phyloP scores from a whole-genome alignment of 2,329 filamentous ascomycete species.

The Thielaviopsis euricoi region DNA sequence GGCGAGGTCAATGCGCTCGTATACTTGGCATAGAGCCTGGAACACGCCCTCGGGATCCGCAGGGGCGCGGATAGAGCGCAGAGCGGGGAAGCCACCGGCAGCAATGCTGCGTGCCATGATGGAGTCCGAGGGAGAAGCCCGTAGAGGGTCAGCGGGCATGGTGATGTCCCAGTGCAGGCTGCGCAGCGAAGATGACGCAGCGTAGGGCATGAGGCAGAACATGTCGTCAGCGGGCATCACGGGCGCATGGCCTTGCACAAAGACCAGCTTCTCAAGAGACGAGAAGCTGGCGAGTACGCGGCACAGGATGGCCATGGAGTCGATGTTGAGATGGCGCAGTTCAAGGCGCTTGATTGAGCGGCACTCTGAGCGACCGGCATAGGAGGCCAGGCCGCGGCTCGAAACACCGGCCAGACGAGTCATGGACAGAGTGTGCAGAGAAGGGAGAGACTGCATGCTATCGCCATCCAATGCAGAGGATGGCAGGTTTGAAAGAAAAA shows the following conservation, averaged over 20 bases:
- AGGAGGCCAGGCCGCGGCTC: conserved; percentile 36
- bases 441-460: conserved; percentile 36
- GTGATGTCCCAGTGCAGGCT: conserved; percentile 51
- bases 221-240: conserved; percentile 37
- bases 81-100: conserved; percentile 43
- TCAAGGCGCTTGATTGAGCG: conserved; percentile 31
- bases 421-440: conserved; percentile 37
- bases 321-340: conserved; percentile 38
- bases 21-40: conserved; percentile 51
- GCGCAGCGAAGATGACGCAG: conserved; percentile 36
- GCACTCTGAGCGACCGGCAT: conserved; percentile 33
- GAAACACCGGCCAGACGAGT: conserved; percentile 39
- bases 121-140: conserved; percentile 31
- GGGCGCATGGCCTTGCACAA: conserved; percentile 39
- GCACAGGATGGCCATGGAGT: conserved; percentile 38
- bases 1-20: conserved; percentile 34
- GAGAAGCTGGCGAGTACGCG: conserved; percentile 41
- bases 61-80: conserved; percentile 44
- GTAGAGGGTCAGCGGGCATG: conserved; percentile 26
- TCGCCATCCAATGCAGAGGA: conserved; percentile 39
- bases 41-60: conserved; percentile 54
- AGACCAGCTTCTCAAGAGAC: conserved; percentile 30
- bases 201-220: conserved; percentile 46
- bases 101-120: conserved; percentile 48
- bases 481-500: conserved; percentile 43